Percentiles rank a stretch among this genome's conserved stretches.
phyloP scores from a whole-genome alignment of 1,139 yeast species.

The Candida sp. region DNA sequence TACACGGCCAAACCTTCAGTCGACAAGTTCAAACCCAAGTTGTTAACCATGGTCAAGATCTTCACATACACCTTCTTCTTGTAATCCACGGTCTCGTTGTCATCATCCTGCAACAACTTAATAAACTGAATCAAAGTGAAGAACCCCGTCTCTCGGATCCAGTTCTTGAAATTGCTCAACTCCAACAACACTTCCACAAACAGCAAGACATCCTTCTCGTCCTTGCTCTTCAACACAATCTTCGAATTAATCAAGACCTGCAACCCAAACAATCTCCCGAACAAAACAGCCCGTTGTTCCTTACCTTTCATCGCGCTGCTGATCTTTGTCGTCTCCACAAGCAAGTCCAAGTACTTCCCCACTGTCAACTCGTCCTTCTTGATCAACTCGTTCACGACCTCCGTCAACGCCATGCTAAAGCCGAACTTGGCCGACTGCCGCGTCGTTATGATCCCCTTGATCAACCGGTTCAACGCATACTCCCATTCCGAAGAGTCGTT shows the following conservation, averaged over 20 bases:
- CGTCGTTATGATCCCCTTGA: slow-evolving; percentile 81
- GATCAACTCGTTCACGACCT: slow-evolving; percentile 59
- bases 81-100: slow-evolving; percentile 10
- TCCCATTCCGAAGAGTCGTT: slow-evolving; percentile 68
- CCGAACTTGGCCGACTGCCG: slow-evolving; percentile 89
- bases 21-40: slow-evolving; percentile 61
- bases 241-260: slow-evolving; percentile 72
- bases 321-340: slow-evolving; percentile 45
- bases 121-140: slow-evolving; percentile 68
- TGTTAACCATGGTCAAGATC: slow-evolving; percentile 49
- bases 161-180: slow-evolving; percentile 68
- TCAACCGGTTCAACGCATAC: slow-evolving; percentile 77
- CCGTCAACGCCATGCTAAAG: slow-evolving; percentile 87
- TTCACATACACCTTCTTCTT: slow-evolving; percentile 26
- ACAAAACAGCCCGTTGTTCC: slow-evolving; percentile 78
- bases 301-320: slow-evolving; percentile 70
- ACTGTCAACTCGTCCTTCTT: slow-evolving; percentile 28
- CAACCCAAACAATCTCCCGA: slow-evolving; percentile 87
- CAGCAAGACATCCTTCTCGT: slow-evolving; percentile 31
- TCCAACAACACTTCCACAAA: slow-evolving; percentile 56
- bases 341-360: slow-evolving; percentile 43
- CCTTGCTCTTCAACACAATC: slow-evolving; percentile 36
- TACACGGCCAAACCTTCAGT: slow-evolving; percentile 85
- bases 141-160: slow-evolving; percentile 87
- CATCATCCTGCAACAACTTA: slow-evolving; percentile 8